A percentile compares a stretch with the other conserved stretches of the same genome.
phyloP scores from a whole-genome alignment of 179 eudicot genomes.

The Amaranthus tricolor region DNA sequence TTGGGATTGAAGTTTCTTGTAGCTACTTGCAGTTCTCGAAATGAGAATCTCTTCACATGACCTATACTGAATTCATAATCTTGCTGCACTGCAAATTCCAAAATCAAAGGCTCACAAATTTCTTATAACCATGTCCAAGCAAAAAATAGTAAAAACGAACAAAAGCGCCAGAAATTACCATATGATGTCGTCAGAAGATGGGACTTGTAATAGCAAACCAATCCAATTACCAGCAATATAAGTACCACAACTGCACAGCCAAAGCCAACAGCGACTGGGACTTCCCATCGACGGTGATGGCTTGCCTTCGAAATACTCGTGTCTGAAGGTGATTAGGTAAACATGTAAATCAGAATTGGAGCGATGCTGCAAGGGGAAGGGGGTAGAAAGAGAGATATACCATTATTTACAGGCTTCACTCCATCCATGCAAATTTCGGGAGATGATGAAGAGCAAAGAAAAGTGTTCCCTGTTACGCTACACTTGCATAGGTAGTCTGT shows the following conservation, averaged over 20 bases:
- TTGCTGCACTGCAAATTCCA: constrained; percentile 70
- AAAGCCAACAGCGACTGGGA: constrained; percentile 56
- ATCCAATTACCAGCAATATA: constrained; percentile 51
- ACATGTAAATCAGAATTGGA: constrained; percentile 1
- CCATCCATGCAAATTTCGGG: constrained; percentile 49
- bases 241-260: constrained; percentile 58
- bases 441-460: constrained; percentile 68
- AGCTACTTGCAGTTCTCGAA: constrained; percentile 83
- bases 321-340: constrained; percentile 36
- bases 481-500: constrained; percentile 17
- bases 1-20: constrained; percentile 66
- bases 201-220: constrained; percentile 76
- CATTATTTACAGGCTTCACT: constrained; percentile 43
- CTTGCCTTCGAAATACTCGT: constrained; percentile 36
- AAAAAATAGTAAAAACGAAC: not conserved
- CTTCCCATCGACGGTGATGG: constrained; percentile 48
- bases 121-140: constrained; percentile 7
- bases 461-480: constrained; percentile 75
- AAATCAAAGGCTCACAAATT: constrained; percentile 12
- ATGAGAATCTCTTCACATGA: constrained; percentile 72
- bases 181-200: constrained; percentile 52
- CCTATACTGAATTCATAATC: constrained; percentile 76
- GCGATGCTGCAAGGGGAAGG: not conserved
- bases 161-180: constrained; percentile 41
- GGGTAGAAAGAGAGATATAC: constrained; percentile 30